These are phyloP conservation scores for Spergularia bocconei DNA, from an alignment of 148 eudicot genomes.

Conservation along the genomic window DNA sequence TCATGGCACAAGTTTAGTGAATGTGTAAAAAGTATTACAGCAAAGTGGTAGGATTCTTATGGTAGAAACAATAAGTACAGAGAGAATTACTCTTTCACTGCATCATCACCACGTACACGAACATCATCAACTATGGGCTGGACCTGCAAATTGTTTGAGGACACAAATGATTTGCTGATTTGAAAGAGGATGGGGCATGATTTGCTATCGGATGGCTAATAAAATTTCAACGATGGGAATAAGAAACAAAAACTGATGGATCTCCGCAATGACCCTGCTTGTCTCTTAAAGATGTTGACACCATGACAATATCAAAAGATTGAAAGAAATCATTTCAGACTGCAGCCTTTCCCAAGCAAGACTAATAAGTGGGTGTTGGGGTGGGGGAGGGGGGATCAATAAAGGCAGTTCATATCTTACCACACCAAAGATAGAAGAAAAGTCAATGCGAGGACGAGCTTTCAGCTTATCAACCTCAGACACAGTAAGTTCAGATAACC, in stretches of 20 bases:
- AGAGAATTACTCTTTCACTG: slow-evolving; percentile 82
- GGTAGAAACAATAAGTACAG: slow-evolving; percentile 17
- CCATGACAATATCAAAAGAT: background rate
- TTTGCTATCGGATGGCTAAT: too few species aligned
- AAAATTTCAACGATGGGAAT: background rate
- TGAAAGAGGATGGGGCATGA: background rate
- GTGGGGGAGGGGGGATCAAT: background rate
- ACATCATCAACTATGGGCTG: slow-evolving; percentile 95
- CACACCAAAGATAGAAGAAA: slow-evolving; percentile 74
- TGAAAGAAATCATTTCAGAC: background rate
- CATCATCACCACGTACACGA: slow-evolving; percentile 79
- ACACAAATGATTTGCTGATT: background rate
- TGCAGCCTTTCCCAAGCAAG: background rate
- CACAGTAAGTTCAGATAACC: slow-evolving; percentile 70
- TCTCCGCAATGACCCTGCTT: background rate
- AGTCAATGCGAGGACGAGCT: slow-evolving; percentile 94
- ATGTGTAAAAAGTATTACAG: background rate
- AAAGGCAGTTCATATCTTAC: slow-evolving; percentile 38
- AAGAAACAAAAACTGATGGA: background rate
- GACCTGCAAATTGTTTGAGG: slow-evolving; percentile 47
- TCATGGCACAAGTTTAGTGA: background rate
- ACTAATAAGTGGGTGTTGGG: background rate
- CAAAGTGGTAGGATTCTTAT: background rate
- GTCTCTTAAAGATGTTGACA: background rate
- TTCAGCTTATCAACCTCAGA: slow-evolving; percentile 70